Evolutionary conservation across 139 green algal genomes (phyloP).

Genomic region (Volvox reticuliferus): DNA sequence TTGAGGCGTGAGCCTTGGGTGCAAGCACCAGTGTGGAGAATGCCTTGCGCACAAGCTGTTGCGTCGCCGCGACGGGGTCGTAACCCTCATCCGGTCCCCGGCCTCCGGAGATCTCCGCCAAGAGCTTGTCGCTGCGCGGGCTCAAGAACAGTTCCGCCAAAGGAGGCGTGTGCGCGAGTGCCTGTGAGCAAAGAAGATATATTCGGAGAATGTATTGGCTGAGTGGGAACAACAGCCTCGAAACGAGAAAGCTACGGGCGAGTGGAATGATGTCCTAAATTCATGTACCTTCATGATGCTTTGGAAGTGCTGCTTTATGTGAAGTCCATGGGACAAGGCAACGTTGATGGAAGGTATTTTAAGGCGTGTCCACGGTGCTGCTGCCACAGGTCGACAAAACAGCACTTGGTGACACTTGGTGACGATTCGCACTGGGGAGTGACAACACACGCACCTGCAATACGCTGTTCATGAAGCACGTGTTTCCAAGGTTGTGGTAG

Average conservation of each 20-base stretch:
- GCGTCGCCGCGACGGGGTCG: slow-evolving; percentile 72
- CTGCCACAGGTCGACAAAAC: too few species aligned
- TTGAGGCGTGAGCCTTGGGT: slow-evolving; percentile 64
- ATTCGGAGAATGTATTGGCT: too few species aligned
- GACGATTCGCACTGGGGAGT: too few species aligned
- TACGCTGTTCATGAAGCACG: slow-evolving; percentile 98
- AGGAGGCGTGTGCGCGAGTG: slow-evolving; percentile 90
- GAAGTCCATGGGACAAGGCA: too few species aligned
- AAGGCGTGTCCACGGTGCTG: too few species aligned
- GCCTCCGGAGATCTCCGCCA: not conserved
- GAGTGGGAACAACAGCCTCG: too few species aligned
- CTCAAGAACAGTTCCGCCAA: slow-evolving; percentile 85
- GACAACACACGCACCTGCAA: slow-evolving; percentile 73
- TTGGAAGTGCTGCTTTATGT: too few species aligned
- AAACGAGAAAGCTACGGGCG: too few species aligned
- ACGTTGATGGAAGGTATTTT: too few species aligned
- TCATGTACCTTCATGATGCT: too few species aligned
- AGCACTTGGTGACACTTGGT: too few species aligned
- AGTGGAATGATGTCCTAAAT: too few species aligned
- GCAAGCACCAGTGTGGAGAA: slow-evolving; percentile 53
- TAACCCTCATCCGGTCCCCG: not conserved
- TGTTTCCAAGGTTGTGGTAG: slow-evolving; percentile 97
- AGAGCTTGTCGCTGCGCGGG: not conserved
- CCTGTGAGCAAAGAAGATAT: not conserved
- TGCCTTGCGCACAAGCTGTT: slow-evolving; percentile 62